Base-by-base conservation (phyloP, 768 basidiomycete species). In the Serendipita sp. region DNA sequence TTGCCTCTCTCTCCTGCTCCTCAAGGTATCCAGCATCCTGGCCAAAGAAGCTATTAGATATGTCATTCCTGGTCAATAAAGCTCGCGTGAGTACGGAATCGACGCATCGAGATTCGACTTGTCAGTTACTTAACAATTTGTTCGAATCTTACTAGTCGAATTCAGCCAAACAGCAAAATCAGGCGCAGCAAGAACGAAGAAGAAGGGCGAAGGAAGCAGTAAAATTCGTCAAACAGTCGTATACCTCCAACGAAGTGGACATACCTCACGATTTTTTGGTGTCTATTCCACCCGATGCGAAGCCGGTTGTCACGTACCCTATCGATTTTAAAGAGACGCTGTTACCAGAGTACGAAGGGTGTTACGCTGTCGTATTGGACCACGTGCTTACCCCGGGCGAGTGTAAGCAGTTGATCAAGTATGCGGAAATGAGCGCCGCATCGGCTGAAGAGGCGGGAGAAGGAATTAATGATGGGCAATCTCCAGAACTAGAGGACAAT, bases 321-420 rank as follows among this genome's bases (percentile, higher is more conserved):
- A 40, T 63, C 62, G 23, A 64, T 13, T 64, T 64, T 43, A 13
- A 6, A 23, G 31, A 64, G 37, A 58, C 52, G n/a, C 11, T 33
- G 3, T 55, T 64, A 15, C 34, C 58, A 13, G 31, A 55, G 53
- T 55, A 55, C 44, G 53, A 43, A 3, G 33, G 18, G 10, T 11
- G 36, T 5, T 64, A 58, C 53, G 64, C 64, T 33, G 52, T 60
- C 3, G 64, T 64, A 16, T 23, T 64, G 27, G 64, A 64, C 44
- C 53, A 64, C 31, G 64, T 64, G 31, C 52, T 64, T 37, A 58
- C 31, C 13, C 64, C 64, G 3, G 27, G 36, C 53, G 64, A 64
- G 27, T 64, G 64, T 36, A 36, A 15, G 37, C 52, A 64, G 53
- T 37, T 64, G 34, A 37, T 64, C 53, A n/a, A 16, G 5, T 64